Base-by-base conservation (phyloP, 225 moss, liverwort and hornwort genomes). In the Bryoerythrophyllum caledonicum region DNA sequence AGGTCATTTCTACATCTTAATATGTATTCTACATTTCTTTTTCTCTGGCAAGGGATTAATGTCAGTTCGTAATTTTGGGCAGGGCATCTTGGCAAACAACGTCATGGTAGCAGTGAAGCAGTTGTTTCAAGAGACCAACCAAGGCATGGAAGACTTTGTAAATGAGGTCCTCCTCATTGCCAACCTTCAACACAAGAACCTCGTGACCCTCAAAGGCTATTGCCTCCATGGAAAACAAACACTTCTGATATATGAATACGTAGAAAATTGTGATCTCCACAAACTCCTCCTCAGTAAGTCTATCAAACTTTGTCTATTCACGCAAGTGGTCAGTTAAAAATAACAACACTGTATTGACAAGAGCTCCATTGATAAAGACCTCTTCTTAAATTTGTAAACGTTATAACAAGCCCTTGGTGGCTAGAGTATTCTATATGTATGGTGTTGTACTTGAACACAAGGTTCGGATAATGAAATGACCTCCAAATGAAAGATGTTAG, bases 91-190 rank as follows among this genome's bases (percentile, higher is more conserved):
- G 20, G 7, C 55, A 14, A 40, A 40, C 56, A 58, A 71, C 35
- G 13, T 70, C 3, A 37, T 53, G 9, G 66, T 80, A 5, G 80
- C 70, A 35, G 75, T 80, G 63, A 80, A 80, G 46, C 75, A 70
- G 51, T 46, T 75, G 8, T 65, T 80, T 37, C 25, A 63, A 46
- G n/a, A 78, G 10, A 54, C 41, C 7, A 25, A 34, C 16, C 7
- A 73, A 17, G 40, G 41, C 64, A 64, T 6, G 24, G 64, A 64
- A 3, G 41, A 40, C 14, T 64, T 64, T 15, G 13, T 64, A 13
- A 64, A 64, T 24, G 40, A 64, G 24, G 24, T 64, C 23, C 64
- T 64, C 8, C 64, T 64, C 64, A 64, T 64, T 15, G 41, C 64
- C 40, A 64, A 64, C 64, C 64, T 64, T n/a, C 23, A 64, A 21